phyloP scores from a whole-genome alignment of 2,329 filamentous ascomycete species.

The Parasarocladium wereldwijsianum region DNA sequence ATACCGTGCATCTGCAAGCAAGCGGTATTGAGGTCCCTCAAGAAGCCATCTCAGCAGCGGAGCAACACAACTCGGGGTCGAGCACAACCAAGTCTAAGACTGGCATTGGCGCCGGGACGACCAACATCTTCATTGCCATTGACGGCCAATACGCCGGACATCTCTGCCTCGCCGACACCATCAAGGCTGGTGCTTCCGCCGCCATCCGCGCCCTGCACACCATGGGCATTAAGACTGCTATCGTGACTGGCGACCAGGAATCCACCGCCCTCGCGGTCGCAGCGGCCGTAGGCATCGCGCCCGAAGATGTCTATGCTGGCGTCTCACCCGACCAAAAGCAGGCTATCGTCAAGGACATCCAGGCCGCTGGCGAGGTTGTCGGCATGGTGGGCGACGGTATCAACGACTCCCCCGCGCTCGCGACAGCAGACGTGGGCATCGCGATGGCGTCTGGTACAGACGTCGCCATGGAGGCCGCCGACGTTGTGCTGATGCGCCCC shows the following conservation, averaged over 20 bases:
- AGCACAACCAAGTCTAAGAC: conserved; percentile 17
- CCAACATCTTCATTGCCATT: conserved; percentile 83
- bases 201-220: conserved; percentile 67
- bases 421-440: conserved; percentile 84
- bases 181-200: conserved; percentile 76
- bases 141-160: conserved; percentile 68
- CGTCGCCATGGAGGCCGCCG: conserved; percentile 93
- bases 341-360: conserved; percentile 63
- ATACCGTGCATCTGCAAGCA: conserved; percentile 59
- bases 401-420: conserved; percentile 92
- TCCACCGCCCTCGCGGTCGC: conserved; percentile 78
- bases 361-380: conserved; percentile 60
- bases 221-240: conserved; percentile 76
- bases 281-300: conserved; percentile 62
- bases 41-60: conserved; percentile 47
- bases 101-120: conserved; percentile 50
- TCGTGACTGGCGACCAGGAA: conserved; percentile 86
- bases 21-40: conserved; percentile 53
- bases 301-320: conserved; percentile 67
- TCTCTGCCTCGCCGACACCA: conserved; percentile 72
- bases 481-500: conserved; percentile 88
- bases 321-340: conserved; percentile 88
- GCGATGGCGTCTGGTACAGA: conserved; percentile 87
- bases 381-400: conserved; percentile 98
- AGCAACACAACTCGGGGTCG: conserved; percentile 33